These are phyloP conservation scores for Cornus controversa DNA, from an alignment of 148 eudicot species.

Conservation along the genomic window DNA sequence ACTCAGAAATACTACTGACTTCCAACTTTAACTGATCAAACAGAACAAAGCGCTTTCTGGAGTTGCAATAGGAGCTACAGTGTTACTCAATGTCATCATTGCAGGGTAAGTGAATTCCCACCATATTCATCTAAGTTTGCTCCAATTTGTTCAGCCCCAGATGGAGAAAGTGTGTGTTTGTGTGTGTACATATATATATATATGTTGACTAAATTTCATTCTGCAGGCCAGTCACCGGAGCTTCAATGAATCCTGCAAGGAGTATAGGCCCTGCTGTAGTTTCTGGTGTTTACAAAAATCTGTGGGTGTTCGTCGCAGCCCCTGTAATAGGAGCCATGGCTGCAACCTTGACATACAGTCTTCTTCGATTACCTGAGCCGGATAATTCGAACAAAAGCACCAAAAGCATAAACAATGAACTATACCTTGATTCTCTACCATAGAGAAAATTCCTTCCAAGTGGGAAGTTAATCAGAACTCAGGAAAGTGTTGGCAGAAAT, in stretches of 20 bases:
- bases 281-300: slow-evolving; percentile 28
- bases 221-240: slow-evolving; percentile 46
- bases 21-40: slow-evolving; percentile 10
- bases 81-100: slow-evolving; percentile 24
- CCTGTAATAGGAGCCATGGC: slow-evolving; percentile 39
- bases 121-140: background rate
- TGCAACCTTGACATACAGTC: slow-evolving; percentile 27
- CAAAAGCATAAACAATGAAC: slow-evolving; percentile 21
- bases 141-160: background rate
- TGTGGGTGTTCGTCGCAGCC: slow-evolving; percentile 37
- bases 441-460: background rate
- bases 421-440: slow-evolving; percentile 3
- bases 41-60: slow-evolving; percentile 37
- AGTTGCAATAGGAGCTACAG: slow-evolving; percentile 42
- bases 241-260: slow-evolving; percentile 53
- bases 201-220: background rate
- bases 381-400: slow-evolving; percentile 8
- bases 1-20: slow-evolving; percentile 4
- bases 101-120: slow-evolving; percentile 29
- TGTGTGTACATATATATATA: no score
- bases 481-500: background rate
- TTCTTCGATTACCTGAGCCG: slow-evolving; percentile 22
- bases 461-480: background rate
- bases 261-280: slow-evolving; percentile 45
- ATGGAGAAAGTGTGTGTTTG: background rate